Conservation (phyloP, 2,329 filamentous ascomycete species). For the Penicillium hesseltinei region DNA sequence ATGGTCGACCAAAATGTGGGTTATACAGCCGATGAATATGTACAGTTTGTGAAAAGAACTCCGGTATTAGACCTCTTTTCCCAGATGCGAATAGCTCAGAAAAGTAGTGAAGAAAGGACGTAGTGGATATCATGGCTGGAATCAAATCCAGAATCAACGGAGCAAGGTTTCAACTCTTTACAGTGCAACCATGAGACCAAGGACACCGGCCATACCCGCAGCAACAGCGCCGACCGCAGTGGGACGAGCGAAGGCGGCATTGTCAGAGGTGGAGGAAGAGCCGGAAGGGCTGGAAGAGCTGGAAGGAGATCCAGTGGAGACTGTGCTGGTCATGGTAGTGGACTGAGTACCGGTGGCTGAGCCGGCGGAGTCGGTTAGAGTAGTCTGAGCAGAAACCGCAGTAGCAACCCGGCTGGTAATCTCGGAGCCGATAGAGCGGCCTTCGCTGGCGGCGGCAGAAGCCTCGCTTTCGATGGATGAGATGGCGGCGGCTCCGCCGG, state of each 20-base stretch:
- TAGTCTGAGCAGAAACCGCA: conserved; percentile 14
- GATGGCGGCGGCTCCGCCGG: conserved; percentile 16
- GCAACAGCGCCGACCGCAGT: conserved; percentile 22
- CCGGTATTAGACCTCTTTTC: background rate
- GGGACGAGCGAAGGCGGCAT: conserved; percentile 22
- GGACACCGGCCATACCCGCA: conserved; percentile 29
- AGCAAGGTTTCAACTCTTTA: conserved; percentile 17
- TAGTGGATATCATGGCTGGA: background rate
- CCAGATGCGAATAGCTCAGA: background rate
- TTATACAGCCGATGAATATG: conserved; percentile 1
- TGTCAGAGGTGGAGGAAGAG: conserved; percentile 11
- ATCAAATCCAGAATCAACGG: background rate
- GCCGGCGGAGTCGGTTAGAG: conserved; percentile 21
- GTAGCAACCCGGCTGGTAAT: conserved; percentile 14
- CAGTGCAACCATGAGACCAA: conserved; percentile 32
- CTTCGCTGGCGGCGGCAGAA: conserved; percentile 17
- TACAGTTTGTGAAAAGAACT: conserved; percentile 3
- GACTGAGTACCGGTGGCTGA: conserved; percentile 16
- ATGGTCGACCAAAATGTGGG: background rate
- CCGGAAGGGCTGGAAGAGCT: conserved; percentile 10
- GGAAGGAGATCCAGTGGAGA: conserved; percentile 1
- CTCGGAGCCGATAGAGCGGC: conserved; percentile 15
- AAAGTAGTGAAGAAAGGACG: background rate
- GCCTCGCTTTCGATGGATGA: conserved; percentile 17
- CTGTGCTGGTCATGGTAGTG: conserved; percentile 14